phyloP scores from a whole-genome alignment of 257 asterid genomes.

The Buddleja alternifolia region DNA sequence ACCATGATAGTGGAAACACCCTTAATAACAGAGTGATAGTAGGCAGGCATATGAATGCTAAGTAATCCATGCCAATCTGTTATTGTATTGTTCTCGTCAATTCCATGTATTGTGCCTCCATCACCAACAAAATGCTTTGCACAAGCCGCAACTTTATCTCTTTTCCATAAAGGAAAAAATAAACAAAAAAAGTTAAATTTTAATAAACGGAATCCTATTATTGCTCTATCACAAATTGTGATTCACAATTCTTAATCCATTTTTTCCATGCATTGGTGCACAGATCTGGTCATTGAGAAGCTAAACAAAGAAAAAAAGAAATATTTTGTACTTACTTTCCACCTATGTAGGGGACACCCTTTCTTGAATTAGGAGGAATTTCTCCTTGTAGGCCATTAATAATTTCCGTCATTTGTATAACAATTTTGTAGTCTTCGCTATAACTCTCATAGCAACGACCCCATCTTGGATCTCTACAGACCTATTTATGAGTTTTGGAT shows the following conservation, averaged over 20 bases:
- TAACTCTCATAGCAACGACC: slow-evolving; percentile 38
- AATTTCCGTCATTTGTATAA: slow-evolving; percentile 32
- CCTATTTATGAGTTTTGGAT: not conserved
- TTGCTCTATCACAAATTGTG: too few species aligned
- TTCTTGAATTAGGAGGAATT: slow-evolving; percentile 14
- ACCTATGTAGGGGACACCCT: slow-evolving; percentile 31
- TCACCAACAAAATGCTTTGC: slow-evolving; percentile 33
- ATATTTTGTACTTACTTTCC: slow-evolving; percentile 25
- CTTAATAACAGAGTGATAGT: slow-evolving; percentile 17
- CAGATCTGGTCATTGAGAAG: too few species aligned
- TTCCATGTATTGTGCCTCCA: slow-evolving; percentile 28
- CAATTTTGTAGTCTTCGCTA: slow-evolving; percentile 29
- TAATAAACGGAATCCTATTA: too few species aligned
- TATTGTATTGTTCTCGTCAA: slow-evolving; percentile 25
- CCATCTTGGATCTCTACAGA: slow-evolving; percentile 40
- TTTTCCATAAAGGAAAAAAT: not conserved
- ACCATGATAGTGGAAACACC: slow-evolving; percentile 24
- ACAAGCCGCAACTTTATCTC: slow-evolving; percentile 25
- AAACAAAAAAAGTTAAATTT: too few species aligned
- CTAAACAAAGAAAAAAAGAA: too few species aligned
- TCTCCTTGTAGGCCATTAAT: slow-evolving; percentile 34
- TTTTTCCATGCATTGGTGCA: too few species aligned
- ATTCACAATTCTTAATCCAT: too few species aligned
- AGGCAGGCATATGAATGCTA: slow-evolving; percentile 28
- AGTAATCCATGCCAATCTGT: slow-evolving; percentile 23